Conservation (phyloP, 352 stramenopile species). For the Globisporangium perplexum region DNA sequence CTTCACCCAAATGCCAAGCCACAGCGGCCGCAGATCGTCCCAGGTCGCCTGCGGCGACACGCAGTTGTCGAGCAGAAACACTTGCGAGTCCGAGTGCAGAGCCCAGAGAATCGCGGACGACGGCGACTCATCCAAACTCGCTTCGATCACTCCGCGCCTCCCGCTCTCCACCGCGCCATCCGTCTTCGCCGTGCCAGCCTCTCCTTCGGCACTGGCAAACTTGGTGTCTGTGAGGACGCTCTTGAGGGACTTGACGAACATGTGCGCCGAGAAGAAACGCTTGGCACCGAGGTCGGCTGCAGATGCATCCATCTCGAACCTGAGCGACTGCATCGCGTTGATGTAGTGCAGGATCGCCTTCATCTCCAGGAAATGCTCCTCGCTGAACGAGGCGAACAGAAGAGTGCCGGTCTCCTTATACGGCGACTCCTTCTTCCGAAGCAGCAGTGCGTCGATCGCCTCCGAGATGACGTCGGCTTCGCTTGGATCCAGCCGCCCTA, state of each 20-base stretch:
- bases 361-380: slow-evolving; percentile 68
- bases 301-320: slow-evolving; percentile 73
- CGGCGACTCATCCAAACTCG: slow-evolving; percentile 41
- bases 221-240: slow-evolving; percentile 23
- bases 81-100: slow-evolving; percentile 77
- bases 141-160: slow-evolving; percentile 8
- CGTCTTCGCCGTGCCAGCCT: slow-evolving; percentile 7
- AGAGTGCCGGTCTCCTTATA: slow-evolving; percentile 34
- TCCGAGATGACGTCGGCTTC: slow-evolving; percentile 25
- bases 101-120: slow-evolving; percentile 76
- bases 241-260: slow-evolving; percentile 61
- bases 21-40: slow-evolving; percentile 58
- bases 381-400: slow-evolving; percentile 58
- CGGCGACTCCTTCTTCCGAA: slow-evolving; percentile 6
- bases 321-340: slow-evolving; percentile 59
- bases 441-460: slow-evolving; percentile 29
- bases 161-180: slow-evolving; percentile 11
- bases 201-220: slow-evolving; percentile 14
- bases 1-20: slow-evolving; percentile 78
- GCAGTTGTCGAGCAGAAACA: slow-evolving; percentile 69
- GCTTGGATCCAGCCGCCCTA: slow-evolving; percentile 5
- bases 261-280: slow-evolving; percentile 62
- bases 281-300: slow-evolving; percentile 71
- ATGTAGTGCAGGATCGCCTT: slow-evolving; percentile 67
- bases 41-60: slow-evolving; percentile 54